Percentiles rank a stretch among this genome's conserved stretches.
phyloP scores from a whole-genome alignment of 106 monocot species.

The Cymbidium sinense region DNA sequence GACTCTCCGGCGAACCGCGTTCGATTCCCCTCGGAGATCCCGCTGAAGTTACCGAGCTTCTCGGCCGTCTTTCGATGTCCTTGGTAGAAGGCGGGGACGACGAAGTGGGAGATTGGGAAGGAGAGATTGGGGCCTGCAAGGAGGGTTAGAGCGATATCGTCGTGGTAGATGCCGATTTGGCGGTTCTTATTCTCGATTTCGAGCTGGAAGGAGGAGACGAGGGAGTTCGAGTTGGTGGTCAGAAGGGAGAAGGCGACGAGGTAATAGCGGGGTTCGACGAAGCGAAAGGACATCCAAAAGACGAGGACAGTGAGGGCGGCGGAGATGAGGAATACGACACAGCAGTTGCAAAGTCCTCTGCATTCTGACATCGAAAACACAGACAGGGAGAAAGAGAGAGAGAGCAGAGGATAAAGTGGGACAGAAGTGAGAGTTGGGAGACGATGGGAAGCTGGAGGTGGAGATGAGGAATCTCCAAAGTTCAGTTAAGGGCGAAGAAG shows the following conservation, averaged over 20 bases:
- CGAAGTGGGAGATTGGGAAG: background rate
- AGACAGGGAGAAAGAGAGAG: background rate
- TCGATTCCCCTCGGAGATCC: background rate
- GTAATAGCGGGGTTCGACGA: conserved; percentile 19
- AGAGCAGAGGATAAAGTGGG: background rate
- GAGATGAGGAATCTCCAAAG: too few relatives aligned
- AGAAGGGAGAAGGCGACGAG: conserved; percentile 14
- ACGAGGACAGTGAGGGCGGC: conserved; percentile 10
- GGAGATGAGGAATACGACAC: background rate
- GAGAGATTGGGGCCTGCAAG: background rate
- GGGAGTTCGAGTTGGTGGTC: conserved; percentile 1
- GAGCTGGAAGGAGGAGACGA: conserved; percentile 10
- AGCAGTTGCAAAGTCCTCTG: background rate
- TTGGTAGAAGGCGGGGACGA: conserved; percentile 20
- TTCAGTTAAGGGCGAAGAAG: too few relatives aligned
- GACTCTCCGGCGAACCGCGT: background rate
- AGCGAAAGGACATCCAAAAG: conserved; percentile 16
- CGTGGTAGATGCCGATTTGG: conserved; percentile 16
- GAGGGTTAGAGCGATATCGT: conserved; percentile 4
- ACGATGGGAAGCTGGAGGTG: too few relatives aligned
- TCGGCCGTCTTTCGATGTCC: conserved; percentile 11
- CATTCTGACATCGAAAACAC: conserved; percentile 1
- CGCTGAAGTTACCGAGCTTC: background rate
- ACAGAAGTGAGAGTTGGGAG: too few relatives aligned
- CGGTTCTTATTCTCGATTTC: conserved; percentile 18